Percentiles rank a stretch among this genome's conserved stretches.
phyloP scores from a whole-genome alignment of 1,139 yeast genomes.

The Hemisphaericaspora lyxosophila region DNA sequence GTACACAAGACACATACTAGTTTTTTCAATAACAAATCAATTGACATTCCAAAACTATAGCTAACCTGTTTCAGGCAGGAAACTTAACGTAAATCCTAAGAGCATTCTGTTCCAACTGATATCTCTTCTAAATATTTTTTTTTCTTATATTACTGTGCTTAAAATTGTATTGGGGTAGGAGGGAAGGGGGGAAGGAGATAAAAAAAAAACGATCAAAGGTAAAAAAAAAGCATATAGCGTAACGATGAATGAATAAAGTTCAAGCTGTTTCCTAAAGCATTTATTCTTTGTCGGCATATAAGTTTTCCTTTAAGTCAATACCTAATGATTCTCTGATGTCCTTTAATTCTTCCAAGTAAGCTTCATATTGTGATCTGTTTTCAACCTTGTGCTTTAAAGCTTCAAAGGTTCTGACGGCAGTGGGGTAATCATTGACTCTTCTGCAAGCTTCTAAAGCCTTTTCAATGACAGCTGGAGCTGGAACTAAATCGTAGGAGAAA shows the following conservation, averaged over 20 bases:
- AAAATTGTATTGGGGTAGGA: neutral
- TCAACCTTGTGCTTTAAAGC: slow-evolving; percentile 94
- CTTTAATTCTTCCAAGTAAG: slow-evolving; percentile 92
- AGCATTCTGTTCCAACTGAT: neutral
- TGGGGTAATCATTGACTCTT: slow-evolving; percentile 98
- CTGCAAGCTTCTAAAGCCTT: slow-evolving; percentile 97
- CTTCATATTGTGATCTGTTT: slow-evolving; percentile 88
- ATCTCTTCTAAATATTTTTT: neutral
- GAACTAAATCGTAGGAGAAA: slow-evolving; percentile 97
- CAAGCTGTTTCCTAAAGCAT: neutral
- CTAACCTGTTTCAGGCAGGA: too few relatives aligned
- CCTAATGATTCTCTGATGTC: slow-evolving; percentile 91
- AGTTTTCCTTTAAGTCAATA: slow-evolving; percentile 89
- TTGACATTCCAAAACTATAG: too few relatives aligned
- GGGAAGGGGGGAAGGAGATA: too few relatives aligned
- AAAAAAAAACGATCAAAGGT: neutral
- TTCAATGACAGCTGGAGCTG: slow-evolving; percentile 94
- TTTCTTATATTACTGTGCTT: neutral
- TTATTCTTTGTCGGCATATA: slow-evolving; percentile 42
- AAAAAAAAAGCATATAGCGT: neutral
- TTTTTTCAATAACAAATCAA: neutral
- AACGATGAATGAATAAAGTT: neutral
- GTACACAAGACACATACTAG: too few relatives aligned
- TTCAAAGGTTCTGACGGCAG: slow-evolving; percentile 97
- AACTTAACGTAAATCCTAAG: too few relatives aligned